A percentile compares a stretch with the other conserved stretches of the same genome.
Evolutionary conservation across 257 asterid species (phyloP).

Genomic region (Gentiana dahurica): DNA sequence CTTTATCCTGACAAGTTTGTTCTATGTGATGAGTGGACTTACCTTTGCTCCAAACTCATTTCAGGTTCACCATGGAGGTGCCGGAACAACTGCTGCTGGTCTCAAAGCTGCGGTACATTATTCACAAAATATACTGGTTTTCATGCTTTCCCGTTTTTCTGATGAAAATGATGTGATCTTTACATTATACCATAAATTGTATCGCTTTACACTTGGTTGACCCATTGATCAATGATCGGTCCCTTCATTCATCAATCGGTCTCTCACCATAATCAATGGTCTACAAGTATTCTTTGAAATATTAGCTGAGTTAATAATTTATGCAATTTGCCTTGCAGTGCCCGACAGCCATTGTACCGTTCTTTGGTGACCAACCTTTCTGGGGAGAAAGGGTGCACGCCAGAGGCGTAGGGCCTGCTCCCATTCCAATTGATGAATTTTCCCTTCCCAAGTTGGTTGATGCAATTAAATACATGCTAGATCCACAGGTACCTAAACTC

Average conservation of each 20-base stretch:
- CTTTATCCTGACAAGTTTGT: too few relatives aligned
- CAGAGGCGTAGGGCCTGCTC: conserved; percentile 80
- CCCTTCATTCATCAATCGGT: too few relatives aligned
- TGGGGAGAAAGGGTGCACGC: conserved; percentile 96
- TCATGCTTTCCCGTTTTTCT: background rate
- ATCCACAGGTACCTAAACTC: conserved; percentile 48
- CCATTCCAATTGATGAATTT: conserved; percentile 84
- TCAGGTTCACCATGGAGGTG: conserved; percentile 99
- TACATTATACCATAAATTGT: too few relatives aligned
- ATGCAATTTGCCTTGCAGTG: conserved; percentile 36
- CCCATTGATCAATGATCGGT: too few relatives aligned
- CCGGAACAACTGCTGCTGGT: conserved; percentile 98
- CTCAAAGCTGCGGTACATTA: conserved; percentile 85
- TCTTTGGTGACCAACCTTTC: conserved; percentile 95
- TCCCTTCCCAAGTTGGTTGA: conserved; percentile 55
- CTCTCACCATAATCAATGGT: background rate
- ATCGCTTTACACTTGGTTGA: too few relatives aligned
- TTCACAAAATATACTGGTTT: background rate
- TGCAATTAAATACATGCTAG: conserved; percentile 71
- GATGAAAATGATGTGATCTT: too few relatives aligned
- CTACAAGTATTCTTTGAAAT: conserved; percentile 3
- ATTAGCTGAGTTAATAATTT: background rate
- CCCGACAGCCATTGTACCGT: conserved; percentile 82
- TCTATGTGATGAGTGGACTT: too few relatives aligned
- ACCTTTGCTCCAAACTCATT: conserved; percentile 7